These are phyloP conservation scores for Pseudogymnoascus sp. DNA, from an alignment of 2,329 filamentous ascomycete genomes.

Conservation along the genomic window DNA sequence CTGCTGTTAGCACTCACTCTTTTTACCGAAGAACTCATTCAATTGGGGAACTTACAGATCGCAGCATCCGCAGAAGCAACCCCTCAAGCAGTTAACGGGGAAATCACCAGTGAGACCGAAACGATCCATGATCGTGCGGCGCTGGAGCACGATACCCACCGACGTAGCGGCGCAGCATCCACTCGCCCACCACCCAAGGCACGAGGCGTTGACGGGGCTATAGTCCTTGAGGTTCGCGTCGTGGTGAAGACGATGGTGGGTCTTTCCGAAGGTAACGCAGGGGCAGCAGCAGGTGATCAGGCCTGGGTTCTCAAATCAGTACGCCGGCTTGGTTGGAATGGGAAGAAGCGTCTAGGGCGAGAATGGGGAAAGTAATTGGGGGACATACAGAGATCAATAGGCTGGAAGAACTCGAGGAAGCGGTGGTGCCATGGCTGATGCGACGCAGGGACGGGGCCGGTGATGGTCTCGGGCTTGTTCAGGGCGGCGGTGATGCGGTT, in stretches of 20 bases:
- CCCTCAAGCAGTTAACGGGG: conserved; percentile 18
- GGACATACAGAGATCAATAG: conserved; percentile 19
- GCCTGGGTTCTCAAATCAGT: conserved; percentile 17
- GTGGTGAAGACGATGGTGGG: conserved; percentile 28
- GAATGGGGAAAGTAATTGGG: background rate
- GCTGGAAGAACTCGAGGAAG: conserved; percentile 23
- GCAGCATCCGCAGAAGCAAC: conserved; percentile 24
- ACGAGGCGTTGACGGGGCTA: conserved; percentile 27
- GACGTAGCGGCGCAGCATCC: conserved; percentile 19
- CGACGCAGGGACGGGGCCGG: conserved; percentile 5
- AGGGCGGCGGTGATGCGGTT: conserved; percentile 10
- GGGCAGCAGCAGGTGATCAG: conserved; percentile 28
- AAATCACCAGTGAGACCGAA: conserved; percentile 23
- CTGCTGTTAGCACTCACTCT: background rate
- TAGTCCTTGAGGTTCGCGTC: conserved; percentile 28
- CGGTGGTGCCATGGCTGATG: conserved; percentile 14
- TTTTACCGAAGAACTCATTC: background rate
- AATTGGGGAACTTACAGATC: conserved; percentile 14
- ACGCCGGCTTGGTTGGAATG: background rate
- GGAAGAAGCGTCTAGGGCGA: too few species aligned
- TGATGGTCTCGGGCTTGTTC: conserved; percentile 10
- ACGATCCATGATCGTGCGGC: conserved; percentile 22
- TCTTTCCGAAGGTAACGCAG: conserved; percentile 32
- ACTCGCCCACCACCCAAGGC: conserved; percentile 20
- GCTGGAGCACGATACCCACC: conserved; percentile 21